These are phyloP conservation scores for Plantago lanceolata DNA, from an alignment of 305 asterid genomes.

Conservation along the genomic window DNA sequence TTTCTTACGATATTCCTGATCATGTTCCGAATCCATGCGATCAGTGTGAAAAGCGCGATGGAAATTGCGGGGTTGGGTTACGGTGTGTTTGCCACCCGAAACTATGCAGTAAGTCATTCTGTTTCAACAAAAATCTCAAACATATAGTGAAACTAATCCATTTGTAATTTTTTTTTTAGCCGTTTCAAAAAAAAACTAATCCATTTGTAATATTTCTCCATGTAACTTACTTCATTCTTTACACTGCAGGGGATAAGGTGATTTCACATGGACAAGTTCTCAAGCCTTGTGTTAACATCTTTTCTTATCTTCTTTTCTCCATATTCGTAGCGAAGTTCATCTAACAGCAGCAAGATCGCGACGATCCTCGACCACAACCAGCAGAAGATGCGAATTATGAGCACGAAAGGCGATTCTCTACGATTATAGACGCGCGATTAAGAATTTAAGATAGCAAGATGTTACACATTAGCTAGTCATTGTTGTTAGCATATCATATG, in stretches of 20 bases:
- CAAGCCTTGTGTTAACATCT: slow-evolving; percentile 24
- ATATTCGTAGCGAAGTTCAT: slow-evolving; percentile 18
- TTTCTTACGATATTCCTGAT: slow-evolving; percentile 47
- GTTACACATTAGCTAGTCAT: not conserved
- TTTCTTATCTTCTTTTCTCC: slow-evolving; percentile 27
- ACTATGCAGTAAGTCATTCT: slow-evolving; percentile 43
- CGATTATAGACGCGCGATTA: not conserved
- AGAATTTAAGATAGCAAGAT: not conserved
- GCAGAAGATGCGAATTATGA: not conserved
- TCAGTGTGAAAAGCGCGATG: slow-evolving; percentile 46
- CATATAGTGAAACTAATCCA: not conserved
- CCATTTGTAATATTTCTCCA: not conserved
- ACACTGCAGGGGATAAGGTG: slow-evolving; percentile 49
- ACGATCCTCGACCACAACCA: not conserved
- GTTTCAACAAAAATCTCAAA: not conserved
- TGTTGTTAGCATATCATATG: not conserved
- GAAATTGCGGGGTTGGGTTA: slow-evolving; percentile 54
- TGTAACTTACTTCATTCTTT: not conserved
- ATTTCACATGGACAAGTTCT: slow-evolving; percentile 32
- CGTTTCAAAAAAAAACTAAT: too few relatives aligned
- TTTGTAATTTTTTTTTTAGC: not conserved
- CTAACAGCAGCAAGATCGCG: not conserved
- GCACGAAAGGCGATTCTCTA: not conserved
- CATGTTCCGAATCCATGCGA: slow-evolving; percentile 64
- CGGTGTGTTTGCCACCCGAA: slow-evolving; percentile 56